Evolutionary conservation across 371 early-diverging fungal genomes (phyloP), one percentile per base, ranked within the genome.

Genomic region (Syncephalis plumigaleata): DNA sequence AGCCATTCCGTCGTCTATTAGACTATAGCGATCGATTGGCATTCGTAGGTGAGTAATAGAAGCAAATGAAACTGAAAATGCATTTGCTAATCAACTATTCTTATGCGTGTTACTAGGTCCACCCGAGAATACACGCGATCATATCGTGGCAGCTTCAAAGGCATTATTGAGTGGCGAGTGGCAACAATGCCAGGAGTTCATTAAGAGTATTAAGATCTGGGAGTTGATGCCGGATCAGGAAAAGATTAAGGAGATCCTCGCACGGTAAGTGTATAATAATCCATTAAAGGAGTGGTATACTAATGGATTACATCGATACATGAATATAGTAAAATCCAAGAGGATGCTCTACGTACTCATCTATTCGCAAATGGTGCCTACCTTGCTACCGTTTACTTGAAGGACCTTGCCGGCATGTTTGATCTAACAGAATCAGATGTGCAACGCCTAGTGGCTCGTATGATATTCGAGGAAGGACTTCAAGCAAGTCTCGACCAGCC

Each of bases 51-150:
- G 11, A 31, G 31, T 31, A n/a, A n/a, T n/a, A n/a, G n/a, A n/a
- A n/a, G n/a, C n/a, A n/a, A n/a, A n/a, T n/a, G n/a, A n/a, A n/a
- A n/a, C n/a, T n/a, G n/a, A n/a, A n/a, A n/a, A n/a, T n/a, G n/a
- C 11, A 11, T 31, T 31, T 31, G 31, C 31, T 31, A 31, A 31
- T 31, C 31, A 31, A n/a, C n/a, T n/a, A n/a, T n/a, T n/a, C n/a
- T n/a, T n/a, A n/a, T n/a, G n/a, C n/a, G n/a, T n/a, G n/a, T n/a
- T n/a, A 63, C 60, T 64, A 27, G 52, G 67, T 17, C 98, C 98
- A 24, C 93, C 98, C 2, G 98, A 97, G 64, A 94, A 88, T 67
- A 90, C 89, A 15, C 76, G 95, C 50, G 98, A 97, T 68, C 88
- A 91, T 64, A 89, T 97, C 58, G 90, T 97, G 91, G 91, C 83